Percentiles rank a stretch among this genome's conserved stretches.
Evolutionary conservation across 306 rosid species (phyloP).

Genomic region (Trifolium pratense): DNA sequence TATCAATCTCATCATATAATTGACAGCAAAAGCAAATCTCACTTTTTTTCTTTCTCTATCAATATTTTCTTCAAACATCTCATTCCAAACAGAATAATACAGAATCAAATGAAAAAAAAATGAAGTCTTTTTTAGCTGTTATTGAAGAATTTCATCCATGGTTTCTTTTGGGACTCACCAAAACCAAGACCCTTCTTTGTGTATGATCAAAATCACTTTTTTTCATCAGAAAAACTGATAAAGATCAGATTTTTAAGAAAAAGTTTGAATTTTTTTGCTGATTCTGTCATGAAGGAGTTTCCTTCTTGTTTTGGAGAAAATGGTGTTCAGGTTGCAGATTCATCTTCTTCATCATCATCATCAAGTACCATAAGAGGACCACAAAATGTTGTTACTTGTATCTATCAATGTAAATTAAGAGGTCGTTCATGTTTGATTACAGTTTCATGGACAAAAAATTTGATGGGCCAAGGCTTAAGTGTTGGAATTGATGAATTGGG

Average conservation of each 20-base stretch:
- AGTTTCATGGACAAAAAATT: constrained; percentile 82
- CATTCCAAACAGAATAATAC: constrained; percentile 23
- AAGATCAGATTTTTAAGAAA: constrained; percentile 36
- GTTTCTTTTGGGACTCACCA: constrained; percentile 31
- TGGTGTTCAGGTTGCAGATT: constrained; percentile 85
- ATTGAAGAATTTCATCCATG: constrained; percentile 36
- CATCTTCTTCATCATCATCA: constrained; percentile 58
- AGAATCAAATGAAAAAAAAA: constrained; percentile 33
- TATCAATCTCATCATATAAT: constrained; percentile 34
- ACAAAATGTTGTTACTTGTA: constrained; percentile 77
- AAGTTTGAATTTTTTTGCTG: constrained; percentile 22
- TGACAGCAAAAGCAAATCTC: constrained; percentile 47
- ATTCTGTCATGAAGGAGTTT: constrained; percentile 77
- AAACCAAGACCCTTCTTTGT: constrained; percentile 34
- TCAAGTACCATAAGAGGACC: constrained; percentile 62
- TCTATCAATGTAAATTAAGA: constrained; percentile 68
- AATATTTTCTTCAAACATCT: constrained; percentile 2
- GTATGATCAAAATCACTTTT: constrained; percentile 18
- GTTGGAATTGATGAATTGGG: constrained; percentile 68
- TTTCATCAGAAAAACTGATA: constrained; percentile 24
- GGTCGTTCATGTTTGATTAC: constrained; percentile 71
- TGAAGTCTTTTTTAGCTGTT: constrained; percentile 47
- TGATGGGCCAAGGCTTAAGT: constrained; percentile 85
- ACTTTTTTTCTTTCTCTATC: constrained; percentile 16
- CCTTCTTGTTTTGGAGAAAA: constrained; percentile 98